These are phyloP conservation scores for Amborella trichopoda DNA, from an alignment of 164 flowering plant species.

Conservation along the genomic window DNA sequence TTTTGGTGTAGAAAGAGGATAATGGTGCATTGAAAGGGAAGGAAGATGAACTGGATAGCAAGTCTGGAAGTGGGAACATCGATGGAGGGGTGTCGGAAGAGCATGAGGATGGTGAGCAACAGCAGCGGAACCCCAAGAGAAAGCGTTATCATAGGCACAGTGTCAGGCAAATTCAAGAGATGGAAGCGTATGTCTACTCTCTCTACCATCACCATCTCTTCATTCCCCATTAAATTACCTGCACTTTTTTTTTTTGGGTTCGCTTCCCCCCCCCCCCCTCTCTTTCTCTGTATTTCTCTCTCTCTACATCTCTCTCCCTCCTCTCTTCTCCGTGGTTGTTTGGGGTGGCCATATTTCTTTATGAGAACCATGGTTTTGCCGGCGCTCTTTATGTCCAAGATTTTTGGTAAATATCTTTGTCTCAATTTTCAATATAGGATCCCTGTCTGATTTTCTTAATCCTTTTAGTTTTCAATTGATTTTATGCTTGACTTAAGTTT, in stretches of 20 bases:
- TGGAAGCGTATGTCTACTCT: conserved; percentile 64
- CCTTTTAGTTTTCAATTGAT: no score
- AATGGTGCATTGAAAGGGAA: conserved; percentile 22
- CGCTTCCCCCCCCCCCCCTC: not conserved
- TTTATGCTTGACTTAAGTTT: no score
- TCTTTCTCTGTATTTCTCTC: not conserved
- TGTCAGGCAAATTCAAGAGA: conserved; percentile 84
- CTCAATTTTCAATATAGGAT: not conserved
- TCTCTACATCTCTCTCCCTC: not conserved
- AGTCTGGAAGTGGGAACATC: conserved; percentile 70
- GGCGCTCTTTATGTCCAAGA: no score
- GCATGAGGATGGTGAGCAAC: conserved; percentile 28
- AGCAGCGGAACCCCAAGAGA: conserved; percentile 52
- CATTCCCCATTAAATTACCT: not conserved
- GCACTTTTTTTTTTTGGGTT: not conserved
- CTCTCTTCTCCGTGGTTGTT: no score
- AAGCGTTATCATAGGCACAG: conserved; percentile 94
- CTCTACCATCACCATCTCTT: conserved; percentile 7
- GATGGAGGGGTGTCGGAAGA: conserved; percentile 51
- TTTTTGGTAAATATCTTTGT: no score
- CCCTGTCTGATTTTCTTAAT: not conserved
- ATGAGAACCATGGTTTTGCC: no score
- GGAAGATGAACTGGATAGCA: conserved; percentile 58
- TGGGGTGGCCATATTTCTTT: no score
- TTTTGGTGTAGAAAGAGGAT: conserved; percentile 14